These are phyloP conservation scores for Pyricularia sp. DNA, from an alignment of 2,329 filamentous ascomycete genomes.

Conservation along the genomic window DNA sequence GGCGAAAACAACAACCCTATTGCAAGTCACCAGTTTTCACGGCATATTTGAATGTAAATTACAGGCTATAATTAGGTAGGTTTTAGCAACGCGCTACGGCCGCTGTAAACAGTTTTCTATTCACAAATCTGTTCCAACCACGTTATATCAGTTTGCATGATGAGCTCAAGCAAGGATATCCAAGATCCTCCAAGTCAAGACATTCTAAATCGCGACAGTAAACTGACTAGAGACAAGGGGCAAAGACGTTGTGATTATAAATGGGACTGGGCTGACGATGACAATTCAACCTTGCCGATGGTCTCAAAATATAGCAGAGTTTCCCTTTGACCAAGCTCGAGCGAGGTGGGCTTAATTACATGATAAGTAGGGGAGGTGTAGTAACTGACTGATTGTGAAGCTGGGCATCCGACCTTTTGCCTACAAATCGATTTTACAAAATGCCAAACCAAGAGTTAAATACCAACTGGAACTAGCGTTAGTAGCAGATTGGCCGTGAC, in stretches of 20 bases:
- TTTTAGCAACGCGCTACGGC: background rate
- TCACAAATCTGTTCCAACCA: no score
- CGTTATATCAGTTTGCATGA: background rate
- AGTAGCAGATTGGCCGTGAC: background rate
- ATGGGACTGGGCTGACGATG: background rate
- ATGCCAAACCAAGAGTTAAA: no score
- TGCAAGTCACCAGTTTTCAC: background rate
- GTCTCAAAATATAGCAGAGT: background rate
- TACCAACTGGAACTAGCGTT: background rate
- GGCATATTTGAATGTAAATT: no score
- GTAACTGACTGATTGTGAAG: background rate
- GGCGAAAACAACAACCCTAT: background rate
- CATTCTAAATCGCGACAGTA: background rate
- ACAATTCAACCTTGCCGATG: background rate
- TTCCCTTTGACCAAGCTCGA: background rate
- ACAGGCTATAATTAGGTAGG: background rate
- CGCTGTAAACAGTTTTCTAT: no score
- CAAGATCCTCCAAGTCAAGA: background rate
- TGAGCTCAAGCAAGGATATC: background rate
- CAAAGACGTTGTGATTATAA: background rate
- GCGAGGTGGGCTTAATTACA: background rate
- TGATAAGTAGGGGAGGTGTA: no score
- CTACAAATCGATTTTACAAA: no score
- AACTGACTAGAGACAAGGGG: background rate
- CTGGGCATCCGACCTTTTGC: no score